Conservation (phyloP, 306 rosid genomes). For the Citrullus colocynthis region DNA sequence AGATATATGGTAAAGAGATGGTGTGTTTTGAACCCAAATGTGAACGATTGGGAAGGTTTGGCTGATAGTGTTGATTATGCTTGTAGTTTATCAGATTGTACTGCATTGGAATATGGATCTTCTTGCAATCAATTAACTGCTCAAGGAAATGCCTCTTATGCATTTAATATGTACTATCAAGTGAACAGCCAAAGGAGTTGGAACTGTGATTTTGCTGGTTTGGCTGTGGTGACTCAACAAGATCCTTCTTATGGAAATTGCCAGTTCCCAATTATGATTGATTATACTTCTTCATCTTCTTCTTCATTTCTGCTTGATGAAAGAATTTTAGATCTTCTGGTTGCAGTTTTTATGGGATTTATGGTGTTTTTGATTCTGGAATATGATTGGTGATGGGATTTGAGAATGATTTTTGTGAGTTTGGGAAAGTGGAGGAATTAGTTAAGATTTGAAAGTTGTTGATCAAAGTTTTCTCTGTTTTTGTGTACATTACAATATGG, state of each 20-base stretch:
- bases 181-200: slow-evolving; percentile 40
- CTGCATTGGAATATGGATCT: slow-evolving; percentile 77
- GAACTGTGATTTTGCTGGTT: slow-evolving; percentile 62
- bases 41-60: slow-evolving; percentile 17
- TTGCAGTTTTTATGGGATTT: slow-evolving; percentile 15
- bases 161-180: slow-evolving; percentile 85
- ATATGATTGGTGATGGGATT: not conserved
- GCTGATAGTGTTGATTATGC: slow-evolving; percentile 54
- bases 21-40: slow-evolving; percentile 51
- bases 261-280: slow-evolving; percentile 54
- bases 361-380: slow-evolving; percentile 16
- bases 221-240: slow-evolving; percentile 38
- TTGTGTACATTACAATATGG: slow-evolving; percentile 8
- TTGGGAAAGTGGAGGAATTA: not conserved
- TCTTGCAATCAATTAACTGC: slow-evolving; percentile 56
- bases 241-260: slow-evolving; percentile 67
- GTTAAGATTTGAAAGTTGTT: not conserved
- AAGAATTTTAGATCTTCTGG: slow-evolving; percentile 8
- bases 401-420: not conserved
- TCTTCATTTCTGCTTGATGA: slow-evolving; percentile 7
- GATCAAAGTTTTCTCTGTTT: not conserved
- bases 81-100: slow-evolving; percentile 76
- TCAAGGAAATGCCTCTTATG: slow-evolving; percentile 80
- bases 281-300: slow-evolving; percentile 26
- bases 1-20: slow-evolving; percentile 42